phyloP scores from a whole-genome alignment of 1,139 yeast species.

The Geotrichum cucujoidarum region DNA sequence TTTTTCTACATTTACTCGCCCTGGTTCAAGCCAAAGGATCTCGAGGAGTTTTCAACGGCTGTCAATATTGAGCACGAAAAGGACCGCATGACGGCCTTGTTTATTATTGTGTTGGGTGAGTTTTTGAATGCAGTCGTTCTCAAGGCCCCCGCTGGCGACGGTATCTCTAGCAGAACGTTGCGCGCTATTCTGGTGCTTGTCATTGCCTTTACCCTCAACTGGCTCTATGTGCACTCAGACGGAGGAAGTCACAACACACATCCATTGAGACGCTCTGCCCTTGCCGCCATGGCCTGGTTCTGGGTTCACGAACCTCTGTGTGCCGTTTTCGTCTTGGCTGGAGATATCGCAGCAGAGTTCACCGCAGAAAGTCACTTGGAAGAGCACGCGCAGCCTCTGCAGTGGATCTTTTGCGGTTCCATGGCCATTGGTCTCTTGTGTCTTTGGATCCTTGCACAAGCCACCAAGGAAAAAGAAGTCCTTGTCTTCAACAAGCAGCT shows the following conservation, averaged over 20 bases:
- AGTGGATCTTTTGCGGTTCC: constrained; percentile 16
- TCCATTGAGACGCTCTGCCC: constrained; percentile 49
- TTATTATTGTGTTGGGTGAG: constrained; percentile 63
- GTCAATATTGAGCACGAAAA: constrained; percentile 64
- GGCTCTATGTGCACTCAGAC: constrained; percentile 55
- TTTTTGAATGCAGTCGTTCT: constrained; percentile 57
- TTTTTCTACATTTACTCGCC: constrained; percentile 35
- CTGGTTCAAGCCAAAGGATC: constrained; percentile 41
- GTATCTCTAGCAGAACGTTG: constrained; percentile 44
- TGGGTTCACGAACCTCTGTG: constrained; percentile 49
- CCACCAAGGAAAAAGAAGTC: constrained; percentile 8
- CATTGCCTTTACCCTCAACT: constrained; percentile 48
- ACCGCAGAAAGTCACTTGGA: constrained; percentile 17
- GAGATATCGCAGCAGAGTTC: constrained; percentile 59
- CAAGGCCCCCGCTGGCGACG: constrained; percentile 45
- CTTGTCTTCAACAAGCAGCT: constrained; percentile 12
- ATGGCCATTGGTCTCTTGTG: constrained; percentile 17
- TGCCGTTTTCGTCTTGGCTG: constrained; percentile 42
- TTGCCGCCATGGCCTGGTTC: constrained; percentile 47
- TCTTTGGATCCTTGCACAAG: constrained; percentile 18
- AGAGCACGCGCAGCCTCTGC: constrained; percentile 6
- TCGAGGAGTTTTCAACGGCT: constrained; percentile 51
- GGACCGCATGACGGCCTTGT: constrained; percentile 55
- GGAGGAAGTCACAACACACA: constrained; percentile 49
- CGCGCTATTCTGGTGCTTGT: constrained; percentile 50